Evolutionary conservation across 306 rosid genomes (phyloP), one percentile per base, ranked within the genome.

Genomic region (Vigna unguiculata): DNA sequence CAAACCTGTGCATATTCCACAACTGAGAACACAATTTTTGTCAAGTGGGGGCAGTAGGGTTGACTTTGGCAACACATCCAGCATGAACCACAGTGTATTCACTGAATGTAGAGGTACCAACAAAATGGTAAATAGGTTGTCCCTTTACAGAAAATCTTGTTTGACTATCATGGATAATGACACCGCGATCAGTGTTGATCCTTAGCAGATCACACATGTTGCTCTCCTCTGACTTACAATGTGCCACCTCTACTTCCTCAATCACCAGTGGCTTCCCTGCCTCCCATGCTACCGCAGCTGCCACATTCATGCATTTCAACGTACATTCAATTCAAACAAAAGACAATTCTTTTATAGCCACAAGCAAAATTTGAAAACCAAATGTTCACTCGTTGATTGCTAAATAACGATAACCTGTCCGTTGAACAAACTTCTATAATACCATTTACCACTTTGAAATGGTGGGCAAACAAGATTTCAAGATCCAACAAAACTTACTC

Each of bases 141-240:
- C 97, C 97, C 2, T 87, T 84, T 10, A 66, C 88, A 10, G 95
- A 88, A 82, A 94, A 94, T 67, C 97, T 87, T 0, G 93, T 6
- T 81, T 90, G 49, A 20, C 84, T 90, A 6, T 90, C 98, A 14
- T 4, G 45, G 76, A 91, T 57, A 97, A 94, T 90, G 7, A 85
- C 89, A 9, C 96, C 96, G 15, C 96, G 69, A 38, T 94, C 98
- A 1, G 98, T 90, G 77, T 94, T 91, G 86, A 94, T 91, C 80
- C 98, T 83, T 0, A 94, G 88, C 2, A 90, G 91, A 34, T 94
- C 95, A 65, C 98, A 94, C 97, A 94, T 85, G 90, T 94, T 94
- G 86, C 98, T 92, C 61, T 94, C 98, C 69, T 87, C 95, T 1
- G 97, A 92, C 69, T 87, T 81, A 48, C 98, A 94, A 73, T 91